phyloP scores from a whole-genome alignment of 1,139 yeast species.

The Casaregolazyma lundiana region DNA sequence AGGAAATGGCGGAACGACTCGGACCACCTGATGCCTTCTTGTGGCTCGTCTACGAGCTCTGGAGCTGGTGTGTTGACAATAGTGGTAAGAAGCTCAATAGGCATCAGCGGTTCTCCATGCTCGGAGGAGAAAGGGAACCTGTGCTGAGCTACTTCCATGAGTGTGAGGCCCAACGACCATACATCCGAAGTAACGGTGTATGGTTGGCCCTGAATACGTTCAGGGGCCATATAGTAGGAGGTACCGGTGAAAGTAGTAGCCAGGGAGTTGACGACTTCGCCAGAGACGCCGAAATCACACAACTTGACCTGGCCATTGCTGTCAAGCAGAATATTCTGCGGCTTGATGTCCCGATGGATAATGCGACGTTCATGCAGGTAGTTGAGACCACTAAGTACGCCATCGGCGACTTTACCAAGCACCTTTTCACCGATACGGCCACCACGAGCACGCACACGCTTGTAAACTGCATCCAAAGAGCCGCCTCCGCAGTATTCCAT shows the following conservation, averaged over 20 bases:
- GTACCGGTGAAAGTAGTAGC: constrained; percentile 98
- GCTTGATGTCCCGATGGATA: constrained; percentile 87
- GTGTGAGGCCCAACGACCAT: constrained; percentile 90
- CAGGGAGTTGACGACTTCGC: constrained; percentile 89
- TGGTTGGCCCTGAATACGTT: constrained; percentile 90
- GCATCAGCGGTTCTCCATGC: constrained; percentile 53
- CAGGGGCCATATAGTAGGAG: constrained; percentile 97
- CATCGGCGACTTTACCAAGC: constrained; percentile 81
- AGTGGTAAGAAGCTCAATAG: constrained; percentile 78
- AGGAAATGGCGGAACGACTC: constrained; percentile 78
- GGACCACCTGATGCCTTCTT: constrained; percentile 75
- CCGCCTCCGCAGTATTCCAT: constrained; percentile 98
- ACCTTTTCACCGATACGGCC: constrained; percentile 92
- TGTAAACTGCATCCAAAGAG: constrained; percentile 86
- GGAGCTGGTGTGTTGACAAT: constrained; percentile 79
- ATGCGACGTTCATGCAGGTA: constrained; percentile 83
- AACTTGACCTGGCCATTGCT: constrained; percentile 74
- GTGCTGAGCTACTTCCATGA: constrained; percentile 89
- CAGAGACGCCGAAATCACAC: constrained; percentile 98
- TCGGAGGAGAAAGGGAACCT: constrained; percentile 63
- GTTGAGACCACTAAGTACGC: constrained; percentile 76
- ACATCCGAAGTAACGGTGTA: constrained; percentile 93
- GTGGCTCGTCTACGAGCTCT: constrained; percentile 68
- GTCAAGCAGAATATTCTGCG: constrained; percentile 81
- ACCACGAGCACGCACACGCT: constrained; percentile 54